Percentiles rank a stretch among this genome's conserved stretches.
phyloP scores from a whole-genome alignment of 2,329 filamentous ascomycete species.

The Stagonosporopsis cucurbitacearum region DNA sequence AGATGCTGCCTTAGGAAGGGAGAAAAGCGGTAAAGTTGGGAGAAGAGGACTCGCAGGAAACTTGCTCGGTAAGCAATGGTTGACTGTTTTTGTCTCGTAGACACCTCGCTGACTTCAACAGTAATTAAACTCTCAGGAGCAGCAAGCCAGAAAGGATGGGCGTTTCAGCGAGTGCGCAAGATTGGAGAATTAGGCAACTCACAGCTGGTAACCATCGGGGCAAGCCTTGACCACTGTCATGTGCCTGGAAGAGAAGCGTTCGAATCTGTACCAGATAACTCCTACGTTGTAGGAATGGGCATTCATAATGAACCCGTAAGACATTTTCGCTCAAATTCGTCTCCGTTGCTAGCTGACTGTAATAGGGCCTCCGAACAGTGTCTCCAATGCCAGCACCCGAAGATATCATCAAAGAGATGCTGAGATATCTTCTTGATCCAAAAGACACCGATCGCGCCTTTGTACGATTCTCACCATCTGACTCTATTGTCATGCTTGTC shows the following conservation, averaged over 20 bases:
- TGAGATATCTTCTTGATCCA: slow-evolving; percentile 57
- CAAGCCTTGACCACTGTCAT: slow-evolving; percentile 60
- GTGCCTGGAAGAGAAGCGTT: slow-evolving; percentile 60
- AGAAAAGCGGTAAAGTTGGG: slow-evolving; percentile 58
- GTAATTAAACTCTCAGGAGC: slow-evolving; percentile 57
- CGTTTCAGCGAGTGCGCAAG: slow-evolving; percentile 54
- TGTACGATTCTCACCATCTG: slow-evolving; percentile 54
- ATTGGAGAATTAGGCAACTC: slow-evolving; percentile 54
- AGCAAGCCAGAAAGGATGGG: slow-evolving; percentile 53
- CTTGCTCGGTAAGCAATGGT: slow-evolving; percentile 47
- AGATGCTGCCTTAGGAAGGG: slow-evolving; percentile 56
- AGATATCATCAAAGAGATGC: slow-evolving; percentile 56
- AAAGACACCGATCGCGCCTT: slow-evolving; percentile 58
- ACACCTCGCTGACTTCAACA: slow-evolving; percentile 25
- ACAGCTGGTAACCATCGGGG: slow-evolving; percentile 58
- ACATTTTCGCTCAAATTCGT: not conserved
- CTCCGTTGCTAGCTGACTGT: not conserved
- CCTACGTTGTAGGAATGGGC: slow-evolving; percentile 55
- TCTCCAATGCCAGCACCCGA: slow-evolving; percentile 57
- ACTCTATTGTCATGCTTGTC: slow-evolving; percentile 56
- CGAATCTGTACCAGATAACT: slow-evolving; percentile 52
- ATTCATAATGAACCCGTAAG: slow-evolving; percentile 60
- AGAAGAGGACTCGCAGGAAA: slow-evolving; percentile 60
- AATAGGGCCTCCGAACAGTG: slow-evolving; percentile 53
- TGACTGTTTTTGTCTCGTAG: not conserved